Evolutionary conservation across 129 eudicot species (phyloP).

Genomic region (Ambrosia artemisiifolia): DNA sequence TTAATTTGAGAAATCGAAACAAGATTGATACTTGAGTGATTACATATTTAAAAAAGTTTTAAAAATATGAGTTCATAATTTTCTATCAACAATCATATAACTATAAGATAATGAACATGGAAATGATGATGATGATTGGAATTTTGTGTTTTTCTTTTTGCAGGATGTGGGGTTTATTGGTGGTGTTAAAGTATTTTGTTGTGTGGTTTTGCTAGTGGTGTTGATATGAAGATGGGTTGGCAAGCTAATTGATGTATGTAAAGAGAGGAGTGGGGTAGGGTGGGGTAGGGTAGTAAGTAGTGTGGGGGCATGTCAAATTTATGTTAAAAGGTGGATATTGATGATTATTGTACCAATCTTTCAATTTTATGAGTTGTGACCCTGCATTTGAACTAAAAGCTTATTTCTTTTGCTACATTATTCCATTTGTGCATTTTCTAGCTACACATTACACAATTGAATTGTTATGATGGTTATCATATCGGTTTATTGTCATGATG

Average conservation of each 20-base stretch:
- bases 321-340: conserved; percentile 48
- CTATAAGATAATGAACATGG: conserved; percentile 4
- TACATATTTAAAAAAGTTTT: background rate
- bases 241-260: conserved; percentile 36
- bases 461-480: background rate
- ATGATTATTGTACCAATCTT: conserved; percentile 44
- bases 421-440: background rate
- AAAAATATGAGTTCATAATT: background rate
- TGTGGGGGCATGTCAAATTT: conserved; percentile 32
- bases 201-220: conserved; percentile 41
- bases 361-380: conserved; percentile 12
- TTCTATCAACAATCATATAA: background rate
- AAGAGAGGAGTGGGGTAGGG: conserved; percentile 21
- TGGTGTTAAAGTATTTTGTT: conserved; percentile 41
- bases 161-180: conserved; percentile 59
- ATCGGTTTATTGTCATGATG: background rate
- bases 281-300: background rate
- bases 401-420: background rate
- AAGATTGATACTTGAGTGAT: background rate
- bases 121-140: conserved; percentile 30
- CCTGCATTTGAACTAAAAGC: conserved; percentile 1
- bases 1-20: background rate
- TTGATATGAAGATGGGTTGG: conserved; percentile 42
- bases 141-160: conserved; percentile 33
- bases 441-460: background rate